phyloP scores from a whole-genome alignment of 768 basidiomycete genomes.

The Cystofilobasidium macerans region DNA sequence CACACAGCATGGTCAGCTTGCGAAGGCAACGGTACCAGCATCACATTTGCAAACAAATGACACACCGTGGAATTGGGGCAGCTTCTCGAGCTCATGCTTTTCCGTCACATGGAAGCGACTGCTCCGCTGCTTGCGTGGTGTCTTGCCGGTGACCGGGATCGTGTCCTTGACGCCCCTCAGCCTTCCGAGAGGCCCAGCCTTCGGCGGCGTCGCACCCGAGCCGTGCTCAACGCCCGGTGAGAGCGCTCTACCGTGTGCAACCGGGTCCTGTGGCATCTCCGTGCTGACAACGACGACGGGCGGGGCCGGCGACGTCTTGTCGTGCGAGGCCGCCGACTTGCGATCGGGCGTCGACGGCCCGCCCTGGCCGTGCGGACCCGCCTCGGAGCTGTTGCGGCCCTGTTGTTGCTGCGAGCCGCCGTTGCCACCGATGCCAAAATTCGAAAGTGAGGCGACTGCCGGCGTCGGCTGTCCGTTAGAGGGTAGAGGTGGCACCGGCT shows the following conservation, averaged over 20 bases:
- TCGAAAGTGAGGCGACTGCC: constrained; percentile 9
- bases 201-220: constrained; percentile 36
- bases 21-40: too few species aligned
- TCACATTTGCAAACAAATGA: neutral
- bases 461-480: constrained; percentile 12
- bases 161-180: constrained; percentile 69
- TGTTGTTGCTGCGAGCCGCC: neutral
- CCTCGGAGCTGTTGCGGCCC: neutral
- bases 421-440: constrained; percentile 1
- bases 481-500: constrained; percentile 19
- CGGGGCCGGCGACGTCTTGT: constrained; percentile 34
- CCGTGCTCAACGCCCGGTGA: constrained; percentile 8
- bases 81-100: constrained; percentile 87
- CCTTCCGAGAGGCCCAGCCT: constrained; percentile 38
- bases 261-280: constrained; percentile 41
- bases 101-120: constrained; percentile 92
- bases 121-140: constrained; percentile 85
- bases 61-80: constrained; percentile 62
- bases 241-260: constrained; percentile 33
- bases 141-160: constrained; percentile 90
- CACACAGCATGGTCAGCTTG: too few species aligned
- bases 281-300: constrained; percentile 40
- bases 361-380: neutral
- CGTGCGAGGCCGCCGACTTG: neutral
- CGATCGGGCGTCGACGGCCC: constrained; percentile 21